Evolutionary conservation across 345 rosid species (phyloP).

Genomic region (Eucalyptus coolabah): DNA sequence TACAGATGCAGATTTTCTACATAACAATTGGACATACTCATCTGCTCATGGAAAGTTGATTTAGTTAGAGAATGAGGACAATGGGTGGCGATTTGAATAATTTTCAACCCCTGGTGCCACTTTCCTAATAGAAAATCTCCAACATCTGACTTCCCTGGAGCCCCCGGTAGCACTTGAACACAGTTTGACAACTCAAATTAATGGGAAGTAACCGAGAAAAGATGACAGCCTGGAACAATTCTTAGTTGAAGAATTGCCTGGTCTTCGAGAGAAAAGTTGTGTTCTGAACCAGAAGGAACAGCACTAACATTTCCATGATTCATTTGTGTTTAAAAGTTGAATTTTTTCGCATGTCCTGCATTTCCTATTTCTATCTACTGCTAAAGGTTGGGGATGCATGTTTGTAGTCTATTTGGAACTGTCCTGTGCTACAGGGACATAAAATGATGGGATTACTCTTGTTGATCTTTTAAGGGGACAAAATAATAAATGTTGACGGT

Average conservation of each 20-base stretch:
- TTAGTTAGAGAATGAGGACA: too few relatives aligned
- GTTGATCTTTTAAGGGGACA: not conserved
- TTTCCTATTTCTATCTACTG: not conserved
- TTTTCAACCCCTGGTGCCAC: not conserved
- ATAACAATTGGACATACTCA: too few relatives aligned
- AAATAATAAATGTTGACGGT: too few relatives aligned
- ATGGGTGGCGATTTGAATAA: too few relatives aligned
- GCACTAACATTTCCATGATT: too few relatives aligned
- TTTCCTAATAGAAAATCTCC: not conserved
- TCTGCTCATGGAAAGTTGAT: too few relatives aligned
- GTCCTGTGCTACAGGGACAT: not conserved
- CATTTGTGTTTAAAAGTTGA: too few relatives aligned
- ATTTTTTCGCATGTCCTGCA: not conserved
- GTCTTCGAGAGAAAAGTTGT: too few relatives aligned
- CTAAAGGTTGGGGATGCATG: not conserved
- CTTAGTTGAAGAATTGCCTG: too few relatives aligned
- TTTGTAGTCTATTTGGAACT: not conserved
- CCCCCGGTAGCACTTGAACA: too few relatives aligned
- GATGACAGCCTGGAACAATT: not conserved
- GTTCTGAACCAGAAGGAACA: too few relatives aligned
- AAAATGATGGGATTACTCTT: not conserved
- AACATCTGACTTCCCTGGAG: not conserved
- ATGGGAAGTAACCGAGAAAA: not conserved
- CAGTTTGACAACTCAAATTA: too few relatives aligned
- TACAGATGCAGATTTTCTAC: not conserved